These are phyloP conservation scores for Leucocoprinus leucothites DNA, from an alignment of 768 basidiomycete species.

Conservation along the genomic window DNA sequence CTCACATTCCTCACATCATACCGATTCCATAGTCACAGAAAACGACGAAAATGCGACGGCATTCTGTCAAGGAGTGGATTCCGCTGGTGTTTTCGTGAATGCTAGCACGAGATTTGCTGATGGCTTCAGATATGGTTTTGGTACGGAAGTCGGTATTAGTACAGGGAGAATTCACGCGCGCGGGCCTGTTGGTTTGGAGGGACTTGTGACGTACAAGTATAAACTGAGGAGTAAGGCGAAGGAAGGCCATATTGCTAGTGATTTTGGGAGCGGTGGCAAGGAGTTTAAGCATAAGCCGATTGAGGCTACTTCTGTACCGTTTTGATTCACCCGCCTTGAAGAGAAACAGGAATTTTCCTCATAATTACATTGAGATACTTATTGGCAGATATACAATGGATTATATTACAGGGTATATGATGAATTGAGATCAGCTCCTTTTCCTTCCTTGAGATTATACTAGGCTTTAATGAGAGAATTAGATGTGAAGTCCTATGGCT, in stretches of 20 bases:
- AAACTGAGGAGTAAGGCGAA: conserved; percentile 74
- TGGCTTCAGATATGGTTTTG: conserved; percentile 95
- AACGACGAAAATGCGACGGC: conserved; percentile 54
- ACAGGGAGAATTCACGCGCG: conserved; percentile 96
- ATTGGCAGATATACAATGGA: too few species aligned
- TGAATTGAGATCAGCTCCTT: too few species aligned
- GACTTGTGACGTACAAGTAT: conserved; percentile 95
- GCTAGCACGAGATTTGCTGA: conserved; percentile 96
- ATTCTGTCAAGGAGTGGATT: conserved; percentile 89
- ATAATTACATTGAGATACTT: too few species aligned
- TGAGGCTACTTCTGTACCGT: conserved; percentile 41
- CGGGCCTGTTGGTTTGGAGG: conserved; percentile 93
- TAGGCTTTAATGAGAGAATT: too few species aligned
- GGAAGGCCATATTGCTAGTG: conserved; percentile 80
- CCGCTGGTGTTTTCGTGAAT: conserved; percentile 90
- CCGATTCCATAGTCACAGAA: conserved; percentile 91
- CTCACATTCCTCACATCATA: conserved; percentile 90
- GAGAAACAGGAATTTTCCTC: too few species aligned
- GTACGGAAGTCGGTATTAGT: conserved; percentile 96
- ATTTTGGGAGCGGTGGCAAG: conserved; percentile 79
- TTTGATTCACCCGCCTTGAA: conserved; percentile 19
- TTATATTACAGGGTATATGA: too few species aligned
- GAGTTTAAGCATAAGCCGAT: conserved; percentile 65
- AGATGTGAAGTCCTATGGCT: too few species aligned
- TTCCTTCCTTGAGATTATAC: too few species aligned